Conservation (phyloP, 805 yeast species). For the Diddensiella transvaalensis region DNA sequence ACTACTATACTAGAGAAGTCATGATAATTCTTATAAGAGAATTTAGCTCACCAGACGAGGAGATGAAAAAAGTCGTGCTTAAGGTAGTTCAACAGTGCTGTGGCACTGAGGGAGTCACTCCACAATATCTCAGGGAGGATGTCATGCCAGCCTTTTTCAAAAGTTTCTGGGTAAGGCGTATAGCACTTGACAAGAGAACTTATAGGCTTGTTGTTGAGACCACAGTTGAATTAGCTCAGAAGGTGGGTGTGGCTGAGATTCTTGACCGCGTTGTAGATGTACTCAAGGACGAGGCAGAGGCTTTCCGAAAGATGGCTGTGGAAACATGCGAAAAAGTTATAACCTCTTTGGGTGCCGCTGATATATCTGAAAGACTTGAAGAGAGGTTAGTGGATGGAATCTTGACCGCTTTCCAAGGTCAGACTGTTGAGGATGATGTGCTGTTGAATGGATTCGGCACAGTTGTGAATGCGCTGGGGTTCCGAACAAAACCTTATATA, state of each 20-base stretch:
- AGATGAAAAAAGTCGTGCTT: conserved; percentile 73
- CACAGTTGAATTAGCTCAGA: conserved; percentile 60
- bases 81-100: conserved; percentile 66
- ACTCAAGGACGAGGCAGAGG: conserved; percentile 80
- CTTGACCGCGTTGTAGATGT: conserved; percentile 54
- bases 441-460: conserved; percentile 63
- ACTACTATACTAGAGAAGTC: conserved; percentile 72
- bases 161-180: conserved; percentile 77
- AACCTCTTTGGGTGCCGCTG: conserved; percentile 48
- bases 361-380: conserved; percentile 59
- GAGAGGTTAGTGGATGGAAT: conserved; percentile 74
- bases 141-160: conserved; percentile 61
- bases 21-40: conserved; percentile 66
- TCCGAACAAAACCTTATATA: conserved; percentile 65
- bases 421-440: conserved; percentile 51
- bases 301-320: conserved; percentile 72
- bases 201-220: conserved; percentile 66
- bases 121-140: conserved; percentile 46
- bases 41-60: conserved; percentile 79
- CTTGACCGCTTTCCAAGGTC: conserved; percentile 73
- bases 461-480: conserved; percentile 58
- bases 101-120: conserved; percentile 51
- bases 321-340: conserved; percentile 63
- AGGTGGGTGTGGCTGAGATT: conserved; percentile 60
- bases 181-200: conserved; percentile 52